Conservation (phyloP, 805 yeast genomes). For the Candida fluviatilis region DNA sequence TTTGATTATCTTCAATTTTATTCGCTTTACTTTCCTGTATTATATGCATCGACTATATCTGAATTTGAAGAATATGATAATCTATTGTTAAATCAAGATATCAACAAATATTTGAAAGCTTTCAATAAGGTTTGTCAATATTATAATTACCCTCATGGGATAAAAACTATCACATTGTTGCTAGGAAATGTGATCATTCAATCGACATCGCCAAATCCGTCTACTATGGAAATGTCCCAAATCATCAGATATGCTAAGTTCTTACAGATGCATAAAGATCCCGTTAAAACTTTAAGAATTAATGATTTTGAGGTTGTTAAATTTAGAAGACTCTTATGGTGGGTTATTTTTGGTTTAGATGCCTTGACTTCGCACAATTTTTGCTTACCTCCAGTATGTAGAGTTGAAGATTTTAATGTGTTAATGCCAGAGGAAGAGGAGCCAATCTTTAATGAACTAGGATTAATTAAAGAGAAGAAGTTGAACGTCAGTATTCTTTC, state of each 20-base stretch:
- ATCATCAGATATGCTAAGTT: constrained; percentile 55
- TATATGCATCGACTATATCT: constrained; percentile 56
- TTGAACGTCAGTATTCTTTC: constrained; percentile 46
- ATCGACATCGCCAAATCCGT: constrained; percentile 53
- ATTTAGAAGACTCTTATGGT: constrained; percentile 57
- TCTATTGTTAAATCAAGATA: constrained; percentile 41
- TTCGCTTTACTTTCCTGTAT: constrained; percentile 47
- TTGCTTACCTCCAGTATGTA: constrained; percentile 51
- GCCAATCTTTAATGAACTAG: constrained; percentile 24
- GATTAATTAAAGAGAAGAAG: constrained; percentile 27
- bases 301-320: constrained; percentile 47
- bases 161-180: constrained; percentile 38
- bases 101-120: constrained; percentile 46
- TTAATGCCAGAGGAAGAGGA: constrained; percentile 49
- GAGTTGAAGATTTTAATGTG: constrained; percentile 52
- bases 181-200: constrained; percentile 48
- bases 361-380: constrained; percentile 53
- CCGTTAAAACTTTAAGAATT: constrained; percentile 48
- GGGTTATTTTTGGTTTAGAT: constrained; percentile 62
- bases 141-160: constrained; percentile 47
- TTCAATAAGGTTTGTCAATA: constrained; percentile 48
- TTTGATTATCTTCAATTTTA: constrained; percentile 43
- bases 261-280: constrained; percentile 56
- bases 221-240: constrained; percentile 51
- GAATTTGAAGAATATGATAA: constrained; percentile 57